Base-by-base conservation (phyloP, 208 protist species). In the Phytomonas serpens region DNA sequence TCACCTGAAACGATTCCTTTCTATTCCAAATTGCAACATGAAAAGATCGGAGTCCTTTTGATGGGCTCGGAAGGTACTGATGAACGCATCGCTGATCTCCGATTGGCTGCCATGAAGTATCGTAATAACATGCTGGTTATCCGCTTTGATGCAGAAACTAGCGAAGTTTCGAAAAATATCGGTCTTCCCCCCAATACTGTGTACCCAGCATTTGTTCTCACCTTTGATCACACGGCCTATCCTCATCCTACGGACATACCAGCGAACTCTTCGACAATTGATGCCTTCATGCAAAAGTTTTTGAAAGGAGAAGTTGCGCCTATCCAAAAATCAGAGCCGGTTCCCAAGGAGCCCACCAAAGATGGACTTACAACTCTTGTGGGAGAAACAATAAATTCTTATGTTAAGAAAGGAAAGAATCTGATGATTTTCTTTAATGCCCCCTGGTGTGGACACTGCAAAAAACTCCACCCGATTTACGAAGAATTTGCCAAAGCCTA, bases 371-470 rank as follows among this genome's bases (percentile, higher is more conserved):
- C 92, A 23, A 94, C 87, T 32, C 76, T 96, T 61, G 92, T 96
- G 36, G 89, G 77, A 57, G 75, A 79, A 4, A 90, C 83, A 30
- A 67, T 96, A 11, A 66, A 62, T 30, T 78, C 86, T 34, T 82
- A 92, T 77, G 63, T 86, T 23, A 68, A 77, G 16, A 67, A 77
- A 57, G 77, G 72, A 33, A 96, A 97, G 75, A 82, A 97, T 75
- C 88, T 97, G 19, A 87, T 99, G 47, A 79, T 99, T 33, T 85
- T 98, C 75, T 98, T 99, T 75, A 98, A 98, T 78, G 97, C 97
- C 23, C 94, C 95, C 64, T 99, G 97, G 98, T 99, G 98, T 75
- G 93, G 91, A 31, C 97, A 99, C 90, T 99, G 97, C 90, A 85
- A 97, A 73, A 85, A 88, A 64, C 76, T 99, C 16, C 82, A 85